Percentiles rank a stretch among this genome's conserved stretches.
Evolutionary conservation across 2,329 filamentous ascomycete genomes (phyloP).

Genomic region (Ceratocystiopsis minuta): DNA sequence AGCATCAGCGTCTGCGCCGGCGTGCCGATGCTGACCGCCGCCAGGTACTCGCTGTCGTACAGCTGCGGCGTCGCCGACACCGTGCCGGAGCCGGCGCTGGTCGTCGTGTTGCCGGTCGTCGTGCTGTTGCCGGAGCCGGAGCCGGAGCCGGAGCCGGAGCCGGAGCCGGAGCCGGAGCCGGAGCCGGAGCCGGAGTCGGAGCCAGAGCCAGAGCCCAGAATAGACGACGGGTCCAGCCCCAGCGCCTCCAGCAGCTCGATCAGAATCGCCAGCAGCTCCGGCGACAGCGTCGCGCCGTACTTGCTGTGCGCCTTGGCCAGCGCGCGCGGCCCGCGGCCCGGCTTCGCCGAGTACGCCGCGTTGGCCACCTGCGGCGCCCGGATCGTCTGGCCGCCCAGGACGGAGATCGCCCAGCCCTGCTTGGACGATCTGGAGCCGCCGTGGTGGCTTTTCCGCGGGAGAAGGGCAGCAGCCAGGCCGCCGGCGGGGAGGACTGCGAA

Average conservation of each 20-base stretch:
- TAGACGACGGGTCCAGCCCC: not conserved
- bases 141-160: not conserved
- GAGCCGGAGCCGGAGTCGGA: not conserved
- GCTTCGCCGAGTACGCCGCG: constrained; percentile 14
- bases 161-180: not conserved
- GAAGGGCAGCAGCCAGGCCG: constrained; percentile 14
- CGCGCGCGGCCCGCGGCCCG: constrained; percentile 15
- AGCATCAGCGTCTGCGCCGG: constrained; percentile 35
- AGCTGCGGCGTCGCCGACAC: constrained; percentile 26
- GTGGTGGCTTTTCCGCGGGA: not conserved
- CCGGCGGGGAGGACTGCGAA: constrained; percentile 6
- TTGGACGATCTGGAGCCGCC: constrained; percentile 4
- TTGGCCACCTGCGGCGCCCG: constrained; percentile 22
- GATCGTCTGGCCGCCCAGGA: constrained; percentile 22
- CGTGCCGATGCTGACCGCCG: constrained; percentile 40
- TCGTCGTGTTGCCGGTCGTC: no score
- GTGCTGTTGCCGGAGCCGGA: not conserved
- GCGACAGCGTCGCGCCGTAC: constrained; percentile 4
- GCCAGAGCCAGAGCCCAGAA: not conserved
- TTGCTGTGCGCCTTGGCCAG: constrained; percentile 18
- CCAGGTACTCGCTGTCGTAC: constrained; percentile 32
- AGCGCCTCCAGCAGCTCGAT: constrained; percentile 7
- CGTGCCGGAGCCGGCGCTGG: constrained; percentile 11
- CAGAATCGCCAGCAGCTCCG: constrained; percentile 11
- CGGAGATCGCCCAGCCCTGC: constrained; percentile 16